Evolutionary conservation across 83 land plant species (phyloP), one percentile per base, ranked within the genome.

Genomic region (Picea abies): DNA sequence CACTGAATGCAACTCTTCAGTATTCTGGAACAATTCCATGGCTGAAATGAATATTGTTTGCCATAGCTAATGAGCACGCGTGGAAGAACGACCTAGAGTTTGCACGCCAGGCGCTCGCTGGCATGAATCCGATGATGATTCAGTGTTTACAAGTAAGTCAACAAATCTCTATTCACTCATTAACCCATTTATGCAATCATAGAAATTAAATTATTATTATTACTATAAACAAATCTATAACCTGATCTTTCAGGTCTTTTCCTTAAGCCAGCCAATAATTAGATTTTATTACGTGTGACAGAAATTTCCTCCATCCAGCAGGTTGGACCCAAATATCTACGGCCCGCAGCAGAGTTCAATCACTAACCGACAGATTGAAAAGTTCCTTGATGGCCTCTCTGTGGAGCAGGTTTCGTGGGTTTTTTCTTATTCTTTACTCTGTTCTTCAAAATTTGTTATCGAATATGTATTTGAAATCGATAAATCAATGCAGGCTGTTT

Each of bases 271-370:
- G 4, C 0, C 44, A 44, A 17, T 20, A 20, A 44, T 20, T 7
- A 3, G 7, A 44, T 9, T 47, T 73, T 35, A 3, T 26, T 47
- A 10, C 23, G 3, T 44, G 44, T 9, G 12, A 22, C 84, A 96
- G 98, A 91, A 83, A 61, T 95, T 96, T 84, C 98, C 98, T 26
- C 61, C 91, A 63, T 84, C 68, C 49, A 94, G 99, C 69, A 85
- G 75, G 3, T 88, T 93, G 41, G 94, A 90, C 72, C 90, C 90
- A 16, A 71, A 76, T 29, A 66, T 84, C 11, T 97, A 93, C 79
- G 99, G 98, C 44, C 86, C 95, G 2, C 84, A 90, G 10, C 93
- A 88, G 75, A 95, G 98, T 7, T 83, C 87, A 22, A 89, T 97
- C 82, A 93, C 93, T 4, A 82, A 79, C 7, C 83, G 72, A 16